phyloP scores from a whole-genome alignment of 495 filamentous ascomycete species.

The Trichoderma virens region DNA sequence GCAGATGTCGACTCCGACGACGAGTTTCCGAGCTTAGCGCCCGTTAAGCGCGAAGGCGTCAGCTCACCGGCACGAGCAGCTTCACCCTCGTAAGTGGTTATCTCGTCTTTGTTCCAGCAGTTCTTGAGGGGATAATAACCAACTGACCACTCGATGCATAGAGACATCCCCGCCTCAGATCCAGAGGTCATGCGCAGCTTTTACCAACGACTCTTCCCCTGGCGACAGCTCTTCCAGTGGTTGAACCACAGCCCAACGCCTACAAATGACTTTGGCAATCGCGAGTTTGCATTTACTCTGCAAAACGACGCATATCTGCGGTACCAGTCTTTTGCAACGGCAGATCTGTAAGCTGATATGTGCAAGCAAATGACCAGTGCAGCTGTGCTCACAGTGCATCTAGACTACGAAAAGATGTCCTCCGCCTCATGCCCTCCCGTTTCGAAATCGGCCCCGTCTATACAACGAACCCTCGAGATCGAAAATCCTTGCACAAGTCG shows the following conservation, averaged over 20 bases:
- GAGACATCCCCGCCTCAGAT: constrained; percentile 40
- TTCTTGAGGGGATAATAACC: not conserved
- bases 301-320: constrained; percentile 84
- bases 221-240: constrained; percentile 94
- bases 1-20: constrained; percentile 70
- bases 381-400: not conserved
- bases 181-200: constrained; percentile 81
- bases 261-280: constrained; percentile 78
- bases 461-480: constrained; percentile 83
- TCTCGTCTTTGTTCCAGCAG: not conserved
- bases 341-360: constrained; percentile 59
- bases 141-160: not conserved
- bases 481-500: constrained; percentile 75
- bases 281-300: constrained; percentile 91
- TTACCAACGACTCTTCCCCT: constrained; percentile 94
- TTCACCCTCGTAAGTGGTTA: constrained; percentile 25
- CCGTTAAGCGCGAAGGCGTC: constrained; percentile 18
- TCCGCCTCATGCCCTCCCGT: constrained; percentile 77
- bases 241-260: constrained; percentile 88
- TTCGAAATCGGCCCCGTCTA: constrained; percentile 98
- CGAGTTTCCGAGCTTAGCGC: constrained; percentile 55
- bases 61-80: constrained; percentile 24
- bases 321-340: constrained; percentile 82
- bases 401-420: constrained; percentile 84
- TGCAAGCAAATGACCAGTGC: not conserved